A percentile compares a stretch with the other conserved stretches of the same genome.
These are phyloP conservation scores for Brassica cretica DNA, from an alignment of 345 rosid species.

Conservation along the genomic window DNA sequence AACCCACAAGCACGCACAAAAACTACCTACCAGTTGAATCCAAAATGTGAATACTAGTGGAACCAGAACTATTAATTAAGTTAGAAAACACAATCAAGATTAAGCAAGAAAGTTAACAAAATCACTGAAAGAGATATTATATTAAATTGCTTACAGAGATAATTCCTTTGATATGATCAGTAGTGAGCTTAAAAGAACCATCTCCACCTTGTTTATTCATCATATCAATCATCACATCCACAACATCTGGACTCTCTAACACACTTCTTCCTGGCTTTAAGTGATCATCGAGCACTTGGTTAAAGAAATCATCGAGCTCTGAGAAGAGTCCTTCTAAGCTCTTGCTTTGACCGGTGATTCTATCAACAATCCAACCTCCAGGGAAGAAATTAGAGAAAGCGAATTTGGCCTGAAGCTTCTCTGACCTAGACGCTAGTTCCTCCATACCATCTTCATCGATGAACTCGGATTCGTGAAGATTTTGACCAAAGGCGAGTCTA, in stretches of 20 bases:
- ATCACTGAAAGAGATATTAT: not conserved
- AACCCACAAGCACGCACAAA: not conserved
- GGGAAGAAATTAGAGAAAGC: conserved; percentile 40
- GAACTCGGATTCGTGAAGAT: conserved; percentile 40
- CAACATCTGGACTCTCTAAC: conserved; percentile 34
- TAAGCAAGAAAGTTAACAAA: conserved; percentile 11
- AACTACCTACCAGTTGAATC: not conserved
- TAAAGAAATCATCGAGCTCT: conserved; percentile 35
- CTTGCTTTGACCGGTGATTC: conserved; percentile 35
- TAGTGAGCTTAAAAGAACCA: conserved; percentile 33
- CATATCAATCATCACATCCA: conserved; percentile 44
- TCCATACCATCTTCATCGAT: conserved; percentile 29
- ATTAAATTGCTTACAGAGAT: conserved; percentile 45
- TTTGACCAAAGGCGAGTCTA: conserved; percentile 43
- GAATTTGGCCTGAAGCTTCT: conserved; percentile 34
- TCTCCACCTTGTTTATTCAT: conserved; percentile 33
- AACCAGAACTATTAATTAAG: not conserved
- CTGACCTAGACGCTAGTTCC: conserved; percentile 38
- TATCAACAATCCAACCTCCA: conserved; percentile 50
- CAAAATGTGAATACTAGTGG: not conserved
- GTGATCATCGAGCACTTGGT: conserved; percentile 46
- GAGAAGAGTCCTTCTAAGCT: conserved; percentile 35
- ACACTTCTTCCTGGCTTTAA: conserved; percentile 42
- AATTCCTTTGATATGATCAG: conserved; percentile 54
- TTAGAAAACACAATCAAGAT: not conserved